phyloP scores from a whole-genome alignment of 257 asterid genomes.

The Solanum tacnaense region DNA sequence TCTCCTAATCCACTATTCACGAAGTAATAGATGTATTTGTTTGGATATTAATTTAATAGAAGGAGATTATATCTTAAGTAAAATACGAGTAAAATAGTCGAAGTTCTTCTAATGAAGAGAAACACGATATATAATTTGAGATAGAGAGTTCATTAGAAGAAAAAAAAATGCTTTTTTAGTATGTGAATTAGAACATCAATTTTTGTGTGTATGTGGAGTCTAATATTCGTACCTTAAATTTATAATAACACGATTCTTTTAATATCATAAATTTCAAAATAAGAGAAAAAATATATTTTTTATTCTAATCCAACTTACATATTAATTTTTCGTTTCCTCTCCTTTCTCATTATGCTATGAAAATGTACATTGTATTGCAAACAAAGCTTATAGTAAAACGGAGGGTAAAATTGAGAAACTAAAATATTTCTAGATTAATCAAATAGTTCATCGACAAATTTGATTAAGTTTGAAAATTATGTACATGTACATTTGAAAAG shows the following conservation, averaged over 20 bases:
- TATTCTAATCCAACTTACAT: neutral
- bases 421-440: neutral
- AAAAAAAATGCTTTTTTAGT: no score
- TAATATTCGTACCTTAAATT: neutral
- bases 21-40: no score
- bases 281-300: fast-evolving
- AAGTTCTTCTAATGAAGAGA: no score
- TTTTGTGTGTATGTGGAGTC: neutral
- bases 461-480: neutral
- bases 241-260: neutral
- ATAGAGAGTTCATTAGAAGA: no score
- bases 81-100: no score
- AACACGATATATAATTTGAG: no score
- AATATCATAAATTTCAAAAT: neutral
- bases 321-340: neutral
- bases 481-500: neutral
- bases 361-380: neutral
- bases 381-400: neutral
- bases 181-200: neutral
- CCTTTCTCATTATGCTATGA: neutral
- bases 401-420: neutral
- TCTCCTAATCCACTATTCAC: no score
- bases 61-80: no score
- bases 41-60: no score
- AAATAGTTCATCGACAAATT: neutral